phyloP scores from a whole-genome alignment of 441 rosid genomes.

The Erodium chrysanthum region DNA sequence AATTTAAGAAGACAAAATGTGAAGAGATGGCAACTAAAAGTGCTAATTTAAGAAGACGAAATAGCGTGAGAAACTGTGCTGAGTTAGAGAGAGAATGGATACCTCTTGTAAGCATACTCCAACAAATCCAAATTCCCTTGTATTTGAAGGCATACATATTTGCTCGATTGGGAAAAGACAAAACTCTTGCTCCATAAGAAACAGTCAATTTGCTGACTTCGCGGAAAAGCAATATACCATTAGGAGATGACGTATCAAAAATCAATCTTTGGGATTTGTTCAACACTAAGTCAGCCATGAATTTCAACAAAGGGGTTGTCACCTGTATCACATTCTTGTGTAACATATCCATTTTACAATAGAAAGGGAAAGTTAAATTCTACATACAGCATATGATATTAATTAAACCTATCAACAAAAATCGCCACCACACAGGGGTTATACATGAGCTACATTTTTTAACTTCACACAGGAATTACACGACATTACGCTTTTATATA shows the following conservation, averaged over 20 bases:
- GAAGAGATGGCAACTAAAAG: background rate
- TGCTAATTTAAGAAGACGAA: too few relatives aligned
- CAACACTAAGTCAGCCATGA: slow-evolving; percentile 93
- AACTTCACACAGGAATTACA: background rate
- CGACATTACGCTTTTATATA: too few relatives aligned
- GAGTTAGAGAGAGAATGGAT: slow-evolving; percentile 8
- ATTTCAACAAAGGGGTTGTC: slow-evolving; percentile 84
- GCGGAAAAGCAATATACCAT: slow-evolving; percentile 98
- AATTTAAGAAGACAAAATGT: too few relatives aligned
- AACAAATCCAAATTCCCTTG: slow-evolving; percentile 95
- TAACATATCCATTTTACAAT: background rate
- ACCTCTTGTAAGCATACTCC: slow-evolving; percentile 91
- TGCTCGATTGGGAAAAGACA: slow-evolving; percentile 86
- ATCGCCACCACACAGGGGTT: background rate
- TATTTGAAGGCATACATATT: slow-evolving; percentile 91
- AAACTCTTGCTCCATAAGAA: slow-evolving; percentile 85
- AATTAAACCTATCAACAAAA: background rate
- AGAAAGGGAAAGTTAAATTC: background rate
- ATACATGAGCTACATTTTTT: background rate
- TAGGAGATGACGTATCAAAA: slow-evolving; percentile 93
- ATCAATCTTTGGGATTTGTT: slow-evolving; percentile 89
- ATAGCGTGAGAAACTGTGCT: too few relatives aligned
- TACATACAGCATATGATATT: background rate
- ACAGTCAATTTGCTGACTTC: slow-evolving; percentile 97
- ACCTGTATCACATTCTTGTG: slow-evolving; percentile 45